Percentiles rank a stretch among this genome's conserved stretches.
Conservation (phyloP, 148 eudicot genomes). For the Cornus suecica region DNA sequence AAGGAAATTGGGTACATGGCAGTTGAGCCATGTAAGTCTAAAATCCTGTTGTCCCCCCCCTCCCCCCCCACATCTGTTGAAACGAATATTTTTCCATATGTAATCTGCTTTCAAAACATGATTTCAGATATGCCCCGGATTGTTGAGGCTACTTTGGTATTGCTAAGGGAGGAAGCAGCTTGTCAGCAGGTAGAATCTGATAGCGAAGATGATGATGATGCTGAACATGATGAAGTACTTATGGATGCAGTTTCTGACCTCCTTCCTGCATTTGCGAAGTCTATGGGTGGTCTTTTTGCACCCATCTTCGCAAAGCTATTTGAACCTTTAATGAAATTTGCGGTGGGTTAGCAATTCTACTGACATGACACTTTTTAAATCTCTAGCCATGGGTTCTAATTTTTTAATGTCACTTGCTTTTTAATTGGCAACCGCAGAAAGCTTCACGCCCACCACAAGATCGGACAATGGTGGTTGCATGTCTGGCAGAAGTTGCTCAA, state of each 20-base stretch:
- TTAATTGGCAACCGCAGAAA: constrained; percentile 55
- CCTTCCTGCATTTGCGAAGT: constrained; percentile 89
- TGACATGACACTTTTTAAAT: neutral
- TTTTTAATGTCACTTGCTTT: constrained; percentile 6
- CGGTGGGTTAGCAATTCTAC: constrained; percentile 46
- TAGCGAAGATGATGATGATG: constrained; percentile 85
- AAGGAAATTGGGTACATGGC: constrained; percentile 69
- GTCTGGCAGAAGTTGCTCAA: constrained; percentile 98
- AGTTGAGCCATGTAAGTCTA: constrained; percentile 76
- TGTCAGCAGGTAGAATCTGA: constrained; percentile 88
- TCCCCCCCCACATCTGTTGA: neutral
- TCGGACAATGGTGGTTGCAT: constrained; percentile 98
- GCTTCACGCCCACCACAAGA: constrained; percentile 84
- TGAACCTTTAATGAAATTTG: constrained; percentile 82
- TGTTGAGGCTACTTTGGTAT: constrained; percentile 66
- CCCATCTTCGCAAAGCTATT: constrained; percentile 69
- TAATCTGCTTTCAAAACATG: constrained; percentile 11
- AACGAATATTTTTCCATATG: neutral
- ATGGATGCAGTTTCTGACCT: constrained; percentile 99
- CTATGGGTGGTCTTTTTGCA: constrained; percentile 90
- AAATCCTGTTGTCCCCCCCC: constrained; percentile 12
- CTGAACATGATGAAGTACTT: constrained; percentile 84
- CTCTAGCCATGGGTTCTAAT: neutral
- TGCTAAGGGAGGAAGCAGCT: constrained; percentile 67
- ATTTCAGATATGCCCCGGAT: constrained; percentile 66